These are phyloP conservation scores for Waltiozyma sp. DNA, from an alignment of 1,139 yeast species.

Conservation along the genomic window DNA sequence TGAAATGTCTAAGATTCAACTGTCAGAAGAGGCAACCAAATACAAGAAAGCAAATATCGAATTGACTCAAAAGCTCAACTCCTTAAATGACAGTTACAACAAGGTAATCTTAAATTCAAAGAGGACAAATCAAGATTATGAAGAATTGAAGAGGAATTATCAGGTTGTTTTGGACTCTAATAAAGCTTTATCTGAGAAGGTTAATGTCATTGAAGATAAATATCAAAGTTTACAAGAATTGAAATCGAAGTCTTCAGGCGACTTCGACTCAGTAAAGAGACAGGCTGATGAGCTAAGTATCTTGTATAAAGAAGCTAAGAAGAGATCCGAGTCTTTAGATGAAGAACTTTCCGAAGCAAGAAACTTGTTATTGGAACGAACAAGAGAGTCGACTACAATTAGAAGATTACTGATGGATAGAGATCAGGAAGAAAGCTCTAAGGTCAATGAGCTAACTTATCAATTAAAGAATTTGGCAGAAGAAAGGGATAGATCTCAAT, in stretches of 20 bases:
- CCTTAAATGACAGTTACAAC: conserved; percentile 15
- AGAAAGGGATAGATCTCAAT: conserved; percentile 50
- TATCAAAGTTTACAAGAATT: conserved; percentile 37
- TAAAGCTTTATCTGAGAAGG: conserved; percentile 38
- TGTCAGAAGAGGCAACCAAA: conserved; percentile 17
- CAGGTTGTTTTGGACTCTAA: conserved; percentile 40
- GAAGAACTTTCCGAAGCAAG: conserved; percentile 74
- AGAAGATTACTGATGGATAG: conserved; percentile 58
- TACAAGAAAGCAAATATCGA: conserved; percentile 20
- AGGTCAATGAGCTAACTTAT: conserved; percentile 35
- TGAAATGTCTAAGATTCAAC: conserved; percentile 18
- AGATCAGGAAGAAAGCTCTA: conserved; percentile 45
- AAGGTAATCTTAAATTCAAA: conserved; percentile 26
- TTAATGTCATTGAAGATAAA: conserved; percentile 40
- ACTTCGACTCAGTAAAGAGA: conserved; percentile 48
- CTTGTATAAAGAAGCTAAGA: conserved; percentile 54
- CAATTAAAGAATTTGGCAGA: conserved; percentile 35
- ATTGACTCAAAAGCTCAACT: conserved; percentile 9
- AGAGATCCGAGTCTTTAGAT: conserved; percentile 55
- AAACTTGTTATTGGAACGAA: conserved; percentile 64
- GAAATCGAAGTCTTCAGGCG: conserved; percentile 38
- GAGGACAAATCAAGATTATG: conserved; percentile 28
- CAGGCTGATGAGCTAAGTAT: conserved; percentile 71
- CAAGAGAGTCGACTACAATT: conserved; percentile 66
- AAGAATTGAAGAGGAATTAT: conserved; percentile 33